Base-by-base conservation (phyloP, 2,329 filamentous ascomycete species). In the Colletotrichum eremochloae region DNA sequence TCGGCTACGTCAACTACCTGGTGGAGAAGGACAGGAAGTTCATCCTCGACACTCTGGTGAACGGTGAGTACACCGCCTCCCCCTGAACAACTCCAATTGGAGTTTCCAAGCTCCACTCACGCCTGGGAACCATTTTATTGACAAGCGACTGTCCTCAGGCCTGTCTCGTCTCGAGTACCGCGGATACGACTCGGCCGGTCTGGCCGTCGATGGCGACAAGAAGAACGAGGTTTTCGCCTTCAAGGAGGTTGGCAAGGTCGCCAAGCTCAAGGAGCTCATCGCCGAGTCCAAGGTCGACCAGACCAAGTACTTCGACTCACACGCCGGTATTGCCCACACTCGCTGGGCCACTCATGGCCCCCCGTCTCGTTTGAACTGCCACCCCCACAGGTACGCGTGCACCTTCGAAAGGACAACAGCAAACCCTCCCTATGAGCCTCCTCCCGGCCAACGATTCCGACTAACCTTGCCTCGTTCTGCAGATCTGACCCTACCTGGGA, bases 201-300 rank as follows among this genome's bases (percentile, higher is more conserved):
- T 99, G 76, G 96, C 96, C 76, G 86, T 99, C 79, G 96, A 99
- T 82, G 96, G 96, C 75, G 94, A 99, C 89, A 98, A 98, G 91
- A 97, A 96, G 89, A 97, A 97, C 80, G 94, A 98, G 86, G 95
- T 98, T 77, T 90, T 94, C 76, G 95, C 96, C 75, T 98, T 95
- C 90, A 99, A 99, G 89, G 96, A 98, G 88, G 96, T 99, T 75
- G 96, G 96, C 88, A 99, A 99, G 91, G 96, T 99, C 74, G 94
- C 92, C 83, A 97, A 97, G 87, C 89, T 99, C 82, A 97, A 94
- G 90, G 88, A 95, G 86, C 92, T 98, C 83, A 96, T 98, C 79
- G 94, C 93, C 68, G 91, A 94, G 82, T 88, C 91, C 81, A 90
- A 94, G 80, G 89, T 95, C 84, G 94, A 99, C 85, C 87, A 95